Evolutionary conservation across 192 early-diverging fungal genomes (phyloP).

Genomic region (Gorgonomyces haynaldii): DNA sequence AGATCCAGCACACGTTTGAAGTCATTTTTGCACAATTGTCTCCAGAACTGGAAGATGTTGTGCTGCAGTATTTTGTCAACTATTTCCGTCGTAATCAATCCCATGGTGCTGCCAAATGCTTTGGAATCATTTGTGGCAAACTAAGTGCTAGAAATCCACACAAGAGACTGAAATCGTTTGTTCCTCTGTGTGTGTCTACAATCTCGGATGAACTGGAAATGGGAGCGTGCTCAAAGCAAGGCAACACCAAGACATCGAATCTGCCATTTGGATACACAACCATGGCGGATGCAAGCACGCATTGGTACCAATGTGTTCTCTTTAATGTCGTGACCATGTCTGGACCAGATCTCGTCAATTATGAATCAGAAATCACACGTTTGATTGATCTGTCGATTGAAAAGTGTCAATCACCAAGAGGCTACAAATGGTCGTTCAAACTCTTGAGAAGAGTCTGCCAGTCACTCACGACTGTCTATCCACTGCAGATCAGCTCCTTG

Average conservation of each 20-base stretch:
- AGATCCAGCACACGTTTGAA: conserved; percentile 42
- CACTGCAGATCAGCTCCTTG: conserved; percentile 56
- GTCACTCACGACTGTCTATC: conserved; percentile 40
- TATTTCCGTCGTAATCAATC: conserved; percentile 43
- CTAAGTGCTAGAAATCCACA: conserved; percentile 27
- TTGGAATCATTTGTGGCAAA: conserved; percentile 40
- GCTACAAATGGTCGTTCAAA: conserved; percentile 64
- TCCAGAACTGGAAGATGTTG: conserved; percentile 47
- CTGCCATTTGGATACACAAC: conserved; percentile 37
- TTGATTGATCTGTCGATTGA: conserved; percentile 17
- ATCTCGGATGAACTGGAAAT: conserved; percentile 55
- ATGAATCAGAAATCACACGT: conserved; percentile 37
- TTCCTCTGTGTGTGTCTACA: conserved; percentile 41
- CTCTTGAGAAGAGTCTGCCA: conserved; percentile 33
- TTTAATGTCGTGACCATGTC: conserved; percentile 31
- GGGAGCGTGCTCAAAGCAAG: conserved; percentile 44
- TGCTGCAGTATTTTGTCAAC: conserved; percentile 49
- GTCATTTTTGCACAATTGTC: conserved; percentile 59
- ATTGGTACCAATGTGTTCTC: conserved; percentile 68
- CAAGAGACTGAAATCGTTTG: conserved; percentile 37
- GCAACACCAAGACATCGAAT: conserved; percentile 22
- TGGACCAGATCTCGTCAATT: conserved; percentile 36
- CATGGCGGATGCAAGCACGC: conserved; percentile 53
- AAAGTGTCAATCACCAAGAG: conserved; percentile 45
- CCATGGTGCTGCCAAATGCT: conserved; percentile 58